Evolutionary conservation across 148 eudicot species (phyloP), one percentile per base, ranked within the genome.

Genomic region (Fagopyrum tataricum): DNA sequence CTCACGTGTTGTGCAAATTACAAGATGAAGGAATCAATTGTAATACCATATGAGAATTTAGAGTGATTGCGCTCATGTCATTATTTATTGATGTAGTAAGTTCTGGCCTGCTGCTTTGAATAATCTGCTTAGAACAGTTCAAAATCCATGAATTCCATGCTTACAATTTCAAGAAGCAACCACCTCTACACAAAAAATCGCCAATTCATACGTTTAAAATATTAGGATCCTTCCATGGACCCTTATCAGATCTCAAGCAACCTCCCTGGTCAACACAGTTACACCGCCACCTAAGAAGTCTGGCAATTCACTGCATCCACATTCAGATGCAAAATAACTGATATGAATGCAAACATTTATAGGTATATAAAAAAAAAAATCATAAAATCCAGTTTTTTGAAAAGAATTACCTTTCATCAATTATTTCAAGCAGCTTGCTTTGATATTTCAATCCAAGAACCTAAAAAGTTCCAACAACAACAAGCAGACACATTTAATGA

Each of bases 211-310:
- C 96, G 88, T 92, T 85, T 43, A 87, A 39, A 49, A 90, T 79
- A 39, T 81, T 81, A 21, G 81, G 90, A 79, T 92, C 87, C 49
- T 84, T 90, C 96, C 97, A 92, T 56, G 97, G 97, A 26, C 97
- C 97, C 79, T 88, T 92, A 67, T 84, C 82, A 39, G 96, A 92
- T 77, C 81, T 80, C 83, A 92, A 70, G 76, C 97, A 92, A 76
- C 96, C 88, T 53, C 97, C 96, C 71, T 87, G 77, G 67, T 79
- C 83, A 44, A 82, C 83, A 83, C 97, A 92, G 18, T 75, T 79
- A 79, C 97, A 92, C 62, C 77, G 81, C 75, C 97, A 66, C 96
- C 97, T 21, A 92, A 77, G 72, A 87, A 90, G 13, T 84, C 83
- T 14, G 97, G 97, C 79, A 92, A 81, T 78, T 92, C 87, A 76